Conservation (phyloP, 805 yeast genomes). For the Wickerhamiella cacticola region DNA sequence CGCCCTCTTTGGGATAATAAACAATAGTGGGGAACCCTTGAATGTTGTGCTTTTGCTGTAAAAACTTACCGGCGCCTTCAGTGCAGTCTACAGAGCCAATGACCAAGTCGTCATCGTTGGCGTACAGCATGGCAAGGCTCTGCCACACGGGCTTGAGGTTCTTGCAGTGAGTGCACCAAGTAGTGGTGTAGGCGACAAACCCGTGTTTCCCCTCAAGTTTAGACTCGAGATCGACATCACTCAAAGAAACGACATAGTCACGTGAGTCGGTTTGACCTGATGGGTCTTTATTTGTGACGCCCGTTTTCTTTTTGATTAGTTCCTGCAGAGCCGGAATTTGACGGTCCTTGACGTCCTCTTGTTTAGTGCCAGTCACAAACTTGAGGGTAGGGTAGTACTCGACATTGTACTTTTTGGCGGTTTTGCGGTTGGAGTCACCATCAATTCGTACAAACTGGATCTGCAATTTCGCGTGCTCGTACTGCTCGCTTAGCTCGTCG, state of each 20-base stretch:
- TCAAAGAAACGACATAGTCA: conserved; percentile 19
- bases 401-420: conserved; percentile 40
- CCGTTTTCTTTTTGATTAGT: conserved; percentile 34
- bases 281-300: conserved; percentile 20
- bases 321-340: conserved; percentile 39
- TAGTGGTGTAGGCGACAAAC: conserved; percentile 47
- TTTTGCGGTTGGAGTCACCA: conserved; percentile 45
- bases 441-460: conserved; percentile 45
- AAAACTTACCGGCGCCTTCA: conserved; percentile 29
- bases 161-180: conserved; percentile 53
- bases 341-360: conserved; percentile 45
- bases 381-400: conserved; percentile 57
- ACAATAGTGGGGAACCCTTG: conserved; percentile 44
- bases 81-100: conserved; percentile 41
- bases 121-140: conserved; percentile 38
- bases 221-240: conserved; percentile 36
- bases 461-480: conserved; percentile 35
- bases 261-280: conserved; percentile 4
- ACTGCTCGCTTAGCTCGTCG: conserved; percentile 65
- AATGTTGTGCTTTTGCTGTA: conserved; percentile 35
- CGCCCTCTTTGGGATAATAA: conserved; percentile 35
- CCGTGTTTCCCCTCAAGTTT: conserved; percentile 32
- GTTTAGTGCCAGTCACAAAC: conserved; percentile 44
- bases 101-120: conserved; percentile 30
- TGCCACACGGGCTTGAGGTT: conserved; percentile 41